Evolutionary conservation across 257 asterid species (phyloP), one percentile per base, ranked within the genome.

Genomic region (Ballota nigra): DNA sequence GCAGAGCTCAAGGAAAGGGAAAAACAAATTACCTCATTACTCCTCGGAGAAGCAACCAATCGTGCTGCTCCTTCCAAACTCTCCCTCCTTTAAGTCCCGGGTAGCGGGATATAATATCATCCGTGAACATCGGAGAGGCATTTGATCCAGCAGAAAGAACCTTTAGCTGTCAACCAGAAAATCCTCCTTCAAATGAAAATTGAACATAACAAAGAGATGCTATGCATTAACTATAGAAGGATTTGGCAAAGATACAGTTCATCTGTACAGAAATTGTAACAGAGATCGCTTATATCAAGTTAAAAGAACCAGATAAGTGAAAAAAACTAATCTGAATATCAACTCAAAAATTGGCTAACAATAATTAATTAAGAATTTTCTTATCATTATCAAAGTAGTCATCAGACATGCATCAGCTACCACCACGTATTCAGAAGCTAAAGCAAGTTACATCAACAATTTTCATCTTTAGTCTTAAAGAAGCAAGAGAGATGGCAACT

Each of bases 11-110:
- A 79, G 62, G 41, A 52, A 20, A 61, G 22, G 52, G 71, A 52
- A 68, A 49, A 36, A 13, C 65, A 38, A 51, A 73, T 58, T 59
- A 95, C 99, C 85, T 95, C 85, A 85, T 74, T 34, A 92, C 91
- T 51, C 97, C 98, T 78, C 76, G 89, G 80, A 95, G 87, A 59
- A 95, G 84, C 49, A 88, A 45, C 77, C 84, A 75, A 62, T 95
- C 99, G 38, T 95, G 97, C 59, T 86, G 84, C 81, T 83, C 96
- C 80, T 87, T 91, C 99, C 99, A 95, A 73, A 85, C 43, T 81
- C 83, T 84, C 81, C 97, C 99, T 80, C 93, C 89, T 79, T 72
- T 91, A 49, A 91, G 72, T 69, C 90, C 97, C 43, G 97, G 97
- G 83, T 76, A 82, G 74, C 95, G 86, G 43, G 86, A 76, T 56